A percentile compares a stretch with the other conserved stretches of the same genome.
Conservation (phyloP, 2,329 filamentous ascomycete genomes). For the Fusarium fracticaudum region DNA sequence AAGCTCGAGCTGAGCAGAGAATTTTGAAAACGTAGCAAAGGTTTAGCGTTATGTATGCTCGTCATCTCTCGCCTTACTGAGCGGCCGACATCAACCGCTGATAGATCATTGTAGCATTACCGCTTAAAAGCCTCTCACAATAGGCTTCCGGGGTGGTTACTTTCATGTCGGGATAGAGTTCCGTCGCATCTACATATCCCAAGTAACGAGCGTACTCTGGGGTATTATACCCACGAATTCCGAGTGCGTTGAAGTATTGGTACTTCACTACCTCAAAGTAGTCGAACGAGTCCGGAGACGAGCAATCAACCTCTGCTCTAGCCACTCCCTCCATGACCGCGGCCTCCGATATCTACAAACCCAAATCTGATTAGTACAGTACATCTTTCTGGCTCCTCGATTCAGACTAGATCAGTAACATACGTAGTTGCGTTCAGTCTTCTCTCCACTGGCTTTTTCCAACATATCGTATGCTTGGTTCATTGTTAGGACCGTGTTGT, state of each 20-base stretch:
- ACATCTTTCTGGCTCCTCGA: background rate
- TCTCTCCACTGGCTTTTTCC: conserved; percentile 60
- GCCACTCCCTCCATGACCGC: background rate
- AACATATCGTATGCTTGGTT: conserved; percentile 57
- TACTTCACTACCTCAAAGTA: background rate
- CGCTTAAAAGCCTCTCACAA: background rate
- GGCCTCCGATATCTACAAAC: background rate
- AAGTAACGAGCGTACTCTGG: background rate
- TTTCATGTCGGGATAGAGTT: background rate
- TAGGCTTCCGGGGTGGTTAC: background rate
- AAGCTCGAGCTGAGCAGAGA: background rate
- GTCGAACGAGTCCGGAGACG: background rate
- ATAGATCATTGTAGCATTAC: background rate
- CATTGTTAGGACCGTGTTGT: conserved; percentile 55
- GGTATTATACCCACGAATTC: background rate
- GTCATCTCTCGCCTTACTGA: background rate
- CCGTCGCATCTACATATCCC: background rate
- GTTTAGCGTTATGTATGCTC: background rate
- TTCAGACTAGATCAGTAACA: background rate
- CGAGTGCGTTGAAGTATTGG: background rate
- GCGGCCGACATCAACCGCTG: background rate
- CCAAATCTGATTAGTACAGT: background rate
- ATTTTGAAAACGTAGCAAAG: background rate
- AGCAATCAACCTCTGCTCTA: conserved; percentile 5
- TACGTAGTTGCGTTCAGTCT: conserved; percentile 36